Conservation (phyloP, 768 basidiomycete species). For the Pleurotus tuber-regium region DNA sequence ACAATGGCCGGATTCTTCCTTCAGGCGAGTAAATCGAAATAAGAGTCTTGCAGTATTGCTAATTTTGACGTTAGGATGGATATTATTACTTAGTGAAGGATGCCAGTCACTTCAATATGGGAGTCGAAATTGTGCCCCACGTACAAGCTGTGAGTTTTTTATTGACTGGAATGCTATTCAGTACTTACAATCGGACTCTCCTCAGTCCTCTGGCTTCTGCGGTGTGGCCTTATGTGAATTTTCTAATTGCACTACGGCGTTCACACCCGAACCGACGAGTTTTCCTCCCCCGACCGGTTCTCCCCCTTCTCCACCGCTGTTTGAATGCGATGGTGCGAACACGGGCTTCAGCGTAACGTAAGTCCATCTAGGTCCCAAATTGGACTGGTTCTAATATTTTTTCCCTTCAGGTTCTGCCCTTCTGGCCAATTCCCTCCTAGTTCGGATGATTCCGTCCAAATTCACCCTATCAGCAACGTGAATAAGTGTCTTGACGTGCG, state of each 20-base stretch:
- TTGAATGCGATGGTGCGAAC: not conserved
- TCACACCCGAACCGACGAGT: constrained; percentile 3
- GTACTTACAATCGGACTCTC: not conserved
- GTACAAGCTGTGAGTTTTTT: constrained; percentile 17
- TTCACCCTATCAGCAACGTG: constrained; percentile 25
- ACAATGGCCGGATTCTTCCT: constrained; percentile 22
- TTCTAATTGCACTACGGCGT: constrained; percentile 17
- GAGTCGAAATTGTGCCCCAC: constrained; percentile 26
- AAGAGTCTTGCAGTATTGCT: not conserved
- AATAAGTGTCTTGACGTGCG: constrained; percentile 28
- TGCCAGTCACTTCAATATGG: constrained; percentile 30
- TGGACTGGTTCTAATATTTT: no score
- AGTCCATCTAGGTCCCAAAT: constrained; percentile 6
- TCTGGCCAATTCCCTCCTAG: constrained; percentile 18
- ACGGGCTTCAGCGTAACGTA: constrained; percentile 15
- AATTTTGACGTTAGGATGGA: constrained; percentile 12
- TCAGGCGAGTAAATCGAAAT: constrained; percentile 10
- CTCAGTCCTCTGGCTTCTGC: constrained; percentile 17
- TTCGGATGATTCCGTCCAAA: constrained; percentile 9
- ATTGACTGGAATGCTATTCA: not conserved
- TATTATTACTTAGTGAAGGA: constrained; percentile 32
- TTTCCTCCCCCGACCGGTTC: not conserved
- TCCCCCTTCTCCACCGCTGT: not conserved
- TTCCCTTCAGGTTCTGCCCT: constrained; percentile 18
- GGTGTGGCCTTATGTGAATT: constrained; percentile 12